Base-by-base conservation (phyloP, 129 eudicot genomes). In the Arctium minus region DNA sequence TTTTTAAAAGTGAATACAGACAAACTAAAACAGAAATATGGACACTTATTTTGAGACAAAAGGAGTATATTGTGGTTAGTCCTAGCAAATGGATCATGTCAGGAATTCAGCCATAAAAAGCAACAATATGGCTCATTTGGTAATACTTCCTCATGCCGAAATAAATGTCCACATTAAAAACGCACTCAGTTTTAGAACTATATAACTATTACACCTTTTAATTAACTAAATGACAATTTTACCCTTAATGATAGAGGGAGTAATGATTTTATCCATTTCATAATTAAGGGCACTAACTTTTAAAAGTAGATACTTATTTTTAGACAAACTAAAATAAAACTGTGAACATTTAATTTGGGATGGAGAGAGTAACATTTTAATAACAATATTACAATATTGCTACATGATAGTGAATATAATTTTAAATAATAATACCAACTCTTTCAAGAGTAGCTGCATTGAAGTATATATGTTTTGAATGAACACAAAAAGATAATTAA, bases 401-500 rank as follows among this genome's bases (percentile, higher is more conserved):
- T 60, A 60, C 8, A n/a, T 60, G 29, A 60, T 60, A 17, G 68
- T n/a, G 67, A 17, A 56, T 67, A 27, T 67, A 67, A 27, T 22
- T 60, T 27, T 22, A 48, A 71, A 36, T 44, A 76, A 70, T 17
- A 69, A 40, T 83, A 18, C 50, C 70, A 27, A 81, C 70, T 65
- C 29, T 74, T 65, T 74, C 69, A 42, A 44, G 44, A 76, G 60
- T 35, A 29, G 73, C 37, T 50, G 36, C 37, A 80, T 67, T 35
- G 35, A 13, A 60, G 44, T 17, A 60, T 60, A 60, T 53, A 15
- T 60, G 68, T 60, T 60, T n/a, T 60, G 29, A 60, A 60, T 17
- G 71, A 15, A 65, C 75, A 36, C 12, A 83, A 76, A 70, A 50
- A 77, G 36, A 70, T 76, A 60, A n/a, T 60, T 48, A 9, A 70